phyloP scores from a whole-genome alignment of 805 yeast genomes.

The Peterozyma toletana region DNA sequence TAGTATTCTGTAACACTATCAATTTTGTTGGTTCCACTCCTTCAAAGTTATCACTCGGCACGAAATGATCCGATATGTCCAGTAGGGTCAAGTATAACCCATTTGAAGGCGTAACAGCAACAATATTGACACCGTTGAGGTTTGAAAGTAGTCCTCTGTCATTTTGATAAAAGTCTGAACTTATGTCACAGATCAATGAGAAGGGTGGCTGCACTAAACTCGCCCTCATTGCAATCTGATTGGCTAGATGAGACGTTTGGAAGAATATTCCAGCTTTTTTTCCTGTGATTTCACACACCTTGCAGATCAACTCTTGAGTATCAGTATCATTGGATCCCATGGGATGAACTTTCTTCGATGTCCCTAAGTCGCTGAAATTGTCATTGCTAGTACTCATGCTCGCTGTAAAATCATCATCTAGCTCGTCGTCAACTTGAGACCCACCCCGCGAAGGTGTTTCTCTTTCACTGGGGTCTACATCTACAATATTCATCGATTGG shows the following conservation, averaged over 20 bases:
- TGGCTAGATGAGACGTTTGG: slow-evolving; percentile 84
- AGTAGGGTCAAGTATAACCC: slow-evolving; percentile 72
- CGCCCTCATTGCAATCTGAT: slow-evolving; percentile 77
- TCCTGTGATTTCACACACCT: slow-evolving; percentile 64
- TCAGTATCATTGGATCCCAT: slow-evolving; percentile 38
- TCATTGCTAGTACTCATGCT: neutral
- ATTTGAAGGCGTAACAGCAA: slow-evolving; percentile 71
- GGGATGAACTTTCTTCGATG: neutral
- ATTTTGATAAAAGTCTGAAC: slow-evolving; percentile 73
- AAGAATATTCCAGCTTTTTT: slow-evolving; percentile 77
- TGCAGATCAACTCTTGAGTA: slow-evolving; percentile 55
- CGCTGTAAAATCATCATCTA: neutral
- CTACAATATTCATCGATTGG: neutral
- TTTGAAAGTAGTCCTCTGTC: slow-evolving; percentile 92
- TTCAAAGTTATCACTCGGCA: slow-evolving; percentile 70
- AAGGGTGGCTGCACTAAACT: slow-evolving; percentile 79
- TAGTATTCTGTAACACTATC: slow-evolving; percentile 79
- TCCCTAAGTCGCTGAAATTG: neutral
- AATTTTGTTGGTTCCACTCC: slow-evolving; percentile 85
- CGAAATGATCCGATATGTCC: slow-evolving; percentile 53
- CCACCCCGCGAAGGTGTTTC: neutral
- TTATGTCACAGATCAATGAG: slow-evolving; percentile 72
- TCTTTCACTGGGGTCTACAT: neutral
- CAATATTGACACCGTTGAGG: slow-evolving; percentile 88
- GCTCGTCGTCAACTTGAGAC: neutral